Base-by-base conservation (phyloP, 2,329 filamentous ascomycete species). In the Cadophora sp. region DNA sequence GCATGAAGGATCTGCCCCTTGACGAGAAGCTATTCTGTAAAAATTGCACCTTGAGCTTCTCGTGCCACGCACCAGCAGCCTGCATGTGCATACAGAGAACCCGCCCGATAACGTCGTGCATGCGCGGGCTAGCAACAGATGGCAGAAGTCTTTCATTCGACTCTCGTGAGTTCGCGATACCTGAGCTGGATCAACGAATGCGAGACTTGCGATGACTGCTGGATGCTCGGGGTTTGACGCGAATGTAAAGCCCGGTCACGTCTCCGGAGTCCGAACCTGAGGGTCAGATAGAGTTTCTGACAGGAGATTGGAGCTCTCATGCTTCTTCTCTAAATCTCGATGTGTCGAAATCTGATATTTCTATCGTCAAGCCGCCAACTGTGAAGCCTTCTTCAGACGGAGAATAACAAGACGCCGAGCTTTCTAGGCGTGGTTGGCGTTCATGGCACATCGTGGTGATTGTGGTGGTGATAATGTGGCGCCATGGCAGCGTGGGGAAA, bases 1-100 rank as follows among this genome's bases (percentile, higher is more conserved):
- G 14, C 22, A 51, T 2, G 24, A 2, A 51, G n/a, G 14, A 30
- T 45, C 47, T 36, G 22, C 33, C 55, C n/a, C 48, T 53, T 59
- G 55, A 65, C 56, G 30, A 45, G 62, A 65, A 59, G 36, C 13
- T 47, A 50, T 65, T 22, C 33, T 47, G 55, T 55, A 51, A 55
- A 55, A 62, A 51, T 62, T 51, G 43, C 59, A 50, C 43, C 27
- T 50, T 62, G 20, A 43, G 39, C 22, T 30, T 27, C 41, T 43
- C 22, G 56, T 45, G 18, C 56, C 20, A 59, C 16, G 39, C 22
- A 39, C 7, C 45, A 48, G 18, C 16, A 18, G 45, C 45, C 3
- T 20, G 39, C 14, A 27, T 45, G 56, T n/a, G n/a, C 18, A 16
- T 59, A n/a, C n/a, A 18, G 27, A 16, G 7, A 55, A 36, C 18